Conservation (phyloP, 805 yeast genomes). For the Saccharomyces mikatae region DNA sequence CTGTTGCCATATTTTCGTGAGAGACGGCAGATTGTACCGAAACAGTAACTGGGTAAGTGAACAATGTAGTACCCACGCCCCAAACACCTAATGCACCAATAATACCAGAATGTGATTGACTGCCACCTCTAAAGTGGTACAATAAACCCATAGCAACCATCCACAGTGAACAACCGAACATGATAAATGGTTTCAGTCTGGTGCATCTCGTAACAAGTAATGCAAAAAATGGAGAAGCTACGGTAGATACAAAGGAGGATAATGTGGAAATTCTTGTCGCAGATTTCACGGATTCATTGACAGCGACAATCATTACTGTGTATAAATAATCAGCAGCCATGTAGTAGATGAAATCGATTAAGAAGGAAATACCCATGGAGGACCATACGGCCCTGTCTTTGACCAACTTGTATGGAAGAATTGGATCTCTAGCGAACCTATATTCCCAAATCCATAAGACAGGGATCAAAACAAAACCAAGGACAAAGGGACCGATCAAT, state of each 20-base stretch:
- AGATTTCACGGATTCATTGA: conserved; percentile 48
- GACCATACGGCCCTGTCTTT: conserved; percentile 69
- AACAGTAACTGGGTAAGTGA: conserved; percentile 57
- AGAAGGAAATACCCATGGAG: conserved; percentile 50
- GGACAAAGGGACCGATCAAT: conserved; percentile 59
- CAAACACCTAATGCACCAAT: conserved; percentile 58
- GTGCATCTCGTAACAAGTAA: conserved; percentile 40
- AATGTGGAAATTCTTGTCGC: conserved; percentile 58
- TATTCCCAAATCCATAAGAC: conserved; percentile 54
- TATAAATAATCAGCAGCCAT: conserved; percentile 66
- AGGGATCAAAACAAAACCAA: conserved; percentile 58
- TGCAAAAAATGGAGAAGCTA: conserved; percentile 53
- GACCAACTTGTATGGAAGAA: conserved; percentile 50
- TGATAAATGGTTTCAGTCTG: conserved; percentile 50
- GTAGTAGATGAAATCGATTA: conserved; percentile 55
- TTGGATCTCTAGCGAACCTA: conserved; percentile 49
- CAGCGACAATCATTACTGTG: conserved; percentile 57
- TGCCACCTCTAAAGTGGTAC: conserved; percentile 47
- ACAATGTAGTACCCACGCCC: conserved; percentile 67
- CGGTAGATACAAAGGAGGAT: conserved; percentile 57
- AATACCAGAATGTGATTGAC: conserved; percentile 43
- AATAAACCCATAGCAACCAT: conserved; percentile 54
- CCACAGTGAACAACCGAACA: conserved; percentile 54
- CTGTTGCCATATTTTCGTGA: conserved; percentile 63
- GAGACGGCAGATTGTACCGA: conserved; percentile 51